Evolutionary conservation across 2,329 filamentous ascomycete species (phyloP), one percentile per base, ranked within the genome.

Genomic region (Clarireedia homoeocarpa): DNA sequence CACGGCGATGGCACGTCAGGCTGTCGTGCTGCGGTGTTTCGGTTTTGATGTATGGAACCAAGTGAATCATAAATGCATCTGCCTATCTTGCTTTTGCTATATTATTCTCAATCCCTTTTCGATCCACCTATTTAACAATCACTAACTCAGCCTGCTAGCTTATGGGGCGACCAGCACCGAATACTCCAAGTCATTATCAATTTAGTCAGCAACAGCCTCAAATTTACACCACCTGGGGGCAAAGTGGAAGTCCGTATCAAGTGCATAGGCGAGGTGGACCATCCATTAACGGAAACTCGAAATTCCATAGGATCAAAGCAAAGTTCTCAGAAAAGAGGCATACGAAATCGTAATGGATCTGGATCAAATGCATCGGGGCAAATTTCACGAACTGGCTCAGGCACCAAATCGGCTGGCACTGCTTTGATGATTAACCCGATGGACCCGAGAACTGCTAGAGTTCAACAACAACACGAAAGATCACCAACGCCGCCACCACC

Each of bases 151-250:
- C 30, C 30, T 34, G 10, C 30, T 34, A 42, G 39, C 51, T 75
- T 96, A 1, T 94, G 89, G 83, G 91, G 91, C n/a, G 91, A 96
- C 65, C 88, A 94, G 62, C 90, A 96, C 66, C 80, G 91, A 46
- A 94, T 96, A 40, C 73, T 95, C 26, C 91, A 96, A 69, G 88
- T 96, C n/a, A 82, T 96, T 48, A 96, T 95, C 74, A 95, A 95
- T 67, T 76, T 96, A 34, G 89, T 95, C 48, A 91, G 88, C 71
- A 96, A 96, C 73, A 89, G 87, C 69, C 74, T 96, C 45, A 96
- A 96, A 69, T 96, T 96, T 66, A 96, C 91, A 0, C 88, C 89
- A 0, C 71, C 82, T 6, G 84, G 84, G 1, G 91, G 91, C 6
- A 85, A 77, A 30, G 88, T 96, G 3, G 79, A 83, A 26, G 80